Base-by-base conservation (phyloP, 345 rosid genomes). In the Balakata baccata region DNA sequence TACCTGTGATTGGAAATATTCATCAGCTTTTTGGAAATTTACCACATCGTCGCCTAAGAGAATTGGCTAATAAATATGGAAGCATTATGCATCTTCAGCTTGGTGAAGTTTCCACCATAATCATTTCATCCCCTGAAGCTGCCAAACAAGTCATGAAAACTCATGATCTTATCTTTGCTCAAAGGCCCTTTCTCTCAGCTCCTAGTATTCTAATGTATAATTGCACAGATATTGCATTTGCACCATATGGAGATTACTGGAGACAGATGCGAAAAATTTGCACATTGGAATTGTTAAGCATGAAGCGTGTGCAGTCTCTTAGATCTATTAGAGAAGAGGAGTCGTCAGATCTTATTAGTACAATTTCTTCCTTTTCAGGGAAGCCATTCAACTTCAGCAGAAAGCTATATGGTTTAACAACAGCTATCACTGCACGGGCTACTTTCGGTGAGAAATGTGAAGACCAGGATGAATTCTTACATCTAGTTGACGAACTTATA, bases 1-100 rank as follows among this genome's bases (percentile, higher is more conserved):
- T 85, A 1, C 83, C 85, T 20, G 0, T 85, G 14, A 69, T 83
- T 13, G 85, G 85, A 11, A 81, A 75, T 66, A 11, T 85, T 65
- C 86, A 79, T 69, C 78, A 76, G n/a, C 73, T 83, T 13, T 39
- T 18, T 17, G 72, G 80, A 49, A 43, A 80, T 3, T 52, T 58
- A 34, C 81, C 79, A 23, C 86, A 81, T 37, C 81, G 47, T 1
- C 9, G 45, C 20, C 23, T 81, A 13, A 45, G 66, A 51, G 71
- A 83, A 12, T 68, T 83, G 72, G 77, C 86, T 20, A 25, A 56
- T 17, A 79, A 66, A 76, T 39, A 81, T 66, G 84, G 89, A 10
- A 75, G 78, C 20, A 7, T 81, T 25, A 83, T 86, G 81, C 78
- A 84, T 43, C 75, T 82, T 0, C 65, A 80, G 29, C 74, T 80